Percentiles rank a stretch among this genome's conserved stretches.
phyloP scores from a whole-genome alignment of 169 alveolate genomes.

The Plasmodium sp. region DNA sequence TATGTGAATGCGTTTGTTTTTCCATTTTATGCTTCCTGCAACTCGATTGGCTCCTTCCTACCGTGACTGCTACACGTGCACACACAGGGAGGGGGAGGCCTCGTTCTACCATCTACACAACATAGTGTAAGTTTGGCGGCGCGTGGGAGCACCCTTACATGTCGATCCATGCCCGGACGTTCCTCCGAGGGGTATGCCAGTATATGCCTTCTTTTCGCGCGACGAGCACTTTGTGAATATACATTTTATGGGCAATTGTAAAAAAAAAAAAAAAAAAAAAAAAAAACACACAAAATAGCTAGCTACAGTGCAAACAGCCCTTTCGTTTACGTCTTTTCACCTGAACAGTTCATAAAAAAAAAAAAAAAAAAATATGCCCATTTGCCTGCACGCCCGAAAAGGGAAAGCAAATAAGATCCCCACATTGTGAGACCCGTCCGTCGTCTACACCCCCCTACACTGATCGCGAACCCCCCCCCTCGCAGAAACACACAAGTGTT shows the following conservation, averaged over 20 bases:
- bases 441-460: not conserved
- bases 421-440: not conserved
- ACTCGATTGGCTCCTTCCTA: not conserved
- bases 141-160: not conserved
- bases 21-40: not conserved
- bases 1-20: not conserved
- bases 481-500: not conserved
- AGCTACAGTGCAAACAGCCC: not conserved
- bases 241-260: not conserved
- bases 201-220: not conserved
- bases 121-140: not conserved
- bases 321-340: not conserved
- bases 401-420: not conserved
- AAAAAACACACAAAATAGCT: not conserved
- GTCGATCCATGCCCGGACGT: not conserved
- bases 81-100: not conserved
- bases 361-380: not conserved
- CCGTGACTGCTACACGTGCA: not conserved
- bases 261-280: not conserved
- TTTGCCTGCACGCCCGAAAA: not conserved
- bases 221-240: not conserved
- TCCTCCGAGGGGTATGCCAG: not conserved
- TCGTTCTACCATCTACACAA: not conserved
- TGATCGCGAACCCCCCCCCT: not conserved
- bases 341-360: conserved; percentile 1